A percentile compares a stretch with the other conserved stretches of the same genome.
phyloP scores from a whole-genome alignment of 495 filamentous ascomycete species.

The Penicillium malachiteum region DNA sequence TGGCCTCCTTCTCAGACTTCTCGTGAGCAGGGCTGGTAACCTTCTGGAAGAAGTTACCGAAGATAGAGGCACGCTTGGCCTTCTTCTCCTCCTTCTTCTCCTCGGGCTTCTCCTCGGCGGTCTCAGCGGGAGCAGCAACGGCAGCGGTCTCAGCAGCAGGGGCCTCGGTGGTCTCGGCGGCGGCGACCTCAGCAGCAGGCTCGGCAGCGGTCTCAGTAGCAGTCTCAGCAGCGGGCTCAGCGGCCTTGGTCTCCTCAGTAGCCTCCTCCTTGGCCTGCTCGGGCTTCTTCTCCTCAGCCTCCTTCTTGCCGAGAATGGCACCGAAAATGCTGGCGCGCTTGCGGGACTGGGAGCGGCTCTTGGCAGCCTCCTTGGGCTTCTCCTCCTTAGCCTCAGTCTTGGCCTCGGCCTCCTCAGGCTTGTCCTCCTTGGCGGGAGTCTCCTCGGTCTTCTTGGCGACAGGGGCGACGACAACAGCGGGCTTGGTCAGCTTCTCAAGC shows the following conservation, averaged over 20 bases:
- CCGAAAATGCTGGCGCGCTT: constrained; percentile 87
- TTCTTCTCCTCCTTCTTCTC: constrained; percentile 38
- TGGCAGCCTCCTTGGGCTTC: constrained; percentile 43
- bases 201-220: constrained; percentile 18
- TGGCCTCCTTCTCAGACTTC: constrained; percentile 53
- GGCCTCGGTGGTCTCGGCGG: constrained; percentile 25
- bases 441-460: constrained; percentile 48
- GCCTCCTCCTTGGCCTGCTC: constrained; percentile 48
- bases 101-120: constrained; percentile 30
- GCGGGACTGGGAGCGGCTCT: constrained; percentile 77
- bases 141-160: constrained; percentile 7
- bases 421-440: constrained; percentile 25
- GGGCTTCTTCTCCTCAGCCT: constrained; percentile 60
- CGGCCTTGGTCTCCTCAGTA: constrained; percentile 36
- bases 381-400: constrained; percentile 42
- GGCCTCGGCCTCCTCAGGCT: constrained; percentile 46
- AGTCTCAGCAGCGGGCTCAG: constrained; percentile 29
- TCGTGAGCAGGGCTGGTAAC: constrained; percentile 51
- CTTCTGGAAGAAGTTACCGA: constrained; percentile 56
- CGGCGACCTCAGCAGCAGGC: constrained; percentile 10
- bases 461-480: constrained; percentile 33
- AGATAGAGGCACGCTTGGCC: constrained; percentile 50
- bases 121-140: constrained; percentile 25
- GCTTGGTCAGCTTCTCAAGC: constrained; percentile 62
- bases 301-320: constrained; percentile 70